These are phyloP conservation scores for Trypanosoma mega DNA, from an alignment of 208 protist species.

Conservation along the genomic window DNA sequence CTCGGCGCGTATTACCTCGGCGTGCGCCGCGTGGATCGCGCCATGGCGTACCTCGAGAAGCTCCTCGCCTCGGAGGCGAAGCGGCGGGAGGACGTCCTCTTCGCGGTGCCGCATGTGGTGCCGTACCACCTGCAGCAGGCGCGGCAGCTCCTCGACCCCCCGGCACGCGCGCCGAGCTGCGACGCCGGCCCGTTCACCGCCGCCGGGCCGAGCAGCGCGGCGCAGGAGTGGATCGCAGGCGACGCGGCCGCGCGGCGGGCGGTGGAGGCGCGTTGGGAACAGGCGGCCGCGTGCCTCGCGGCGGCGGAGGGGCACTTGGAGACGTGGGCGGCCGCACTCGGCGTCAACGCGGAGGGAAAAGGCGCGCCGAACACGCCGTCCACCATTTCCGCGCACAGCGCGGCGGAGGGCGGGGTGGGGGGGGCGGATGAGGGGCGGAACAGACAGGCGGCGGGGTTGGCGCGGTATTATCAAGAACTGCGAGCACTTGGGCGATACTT, in stretches of 20 bases:
- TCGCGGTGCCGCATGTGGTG: slow-evolving; percentile 65
- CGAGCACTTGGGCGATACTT: slow-evolving; percentile 4
- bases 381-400: slow-evolving; percentile 1
- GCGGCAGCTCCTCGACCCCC: slow-evolving; percentile 44
- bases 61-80: slow-evolving; percentile 42
- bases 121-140: slow-evolving; percentile 61
- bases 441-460: slow-evolving; percentile 1
- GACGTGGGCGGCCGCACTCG: slow-evolving; percentile 21
- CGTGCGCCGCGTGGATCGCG: slow-evolving; percentile 37
- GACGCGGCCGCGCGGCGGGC: slow-evolving; percentile 9
- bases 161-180: slow-evolving; percentile 50
- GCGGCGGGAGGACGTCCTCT: slow-evolving; percentile 45
- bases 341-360: slow-evolving; percentile 8
- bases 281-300: slow-evolving; percentile 19
- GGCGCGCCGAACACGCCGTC: slow-evolving; percentile 6
- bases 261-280: slow-evolving; percentile 28
- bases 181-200: slow-evolving; percentile 21
- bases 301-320: slow-evolving; percentile 27
- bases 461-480: slow-evolving; percentile 12
- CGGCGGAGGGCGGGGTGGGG: slow-evolving; percentile 1
- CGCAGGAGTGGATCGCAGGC: slow-evolving; percentile 19
- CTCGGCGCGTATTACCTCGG: slow-evolving; percentile 71
- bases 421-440: slow-evolving; percentile 21
- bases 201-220: not conserved
- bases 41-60: slow-evolving; percentile 68